Base-by-base conservation (phyloP, 163 green algal genomes). In the Scenedesmus sp. region DNA sequence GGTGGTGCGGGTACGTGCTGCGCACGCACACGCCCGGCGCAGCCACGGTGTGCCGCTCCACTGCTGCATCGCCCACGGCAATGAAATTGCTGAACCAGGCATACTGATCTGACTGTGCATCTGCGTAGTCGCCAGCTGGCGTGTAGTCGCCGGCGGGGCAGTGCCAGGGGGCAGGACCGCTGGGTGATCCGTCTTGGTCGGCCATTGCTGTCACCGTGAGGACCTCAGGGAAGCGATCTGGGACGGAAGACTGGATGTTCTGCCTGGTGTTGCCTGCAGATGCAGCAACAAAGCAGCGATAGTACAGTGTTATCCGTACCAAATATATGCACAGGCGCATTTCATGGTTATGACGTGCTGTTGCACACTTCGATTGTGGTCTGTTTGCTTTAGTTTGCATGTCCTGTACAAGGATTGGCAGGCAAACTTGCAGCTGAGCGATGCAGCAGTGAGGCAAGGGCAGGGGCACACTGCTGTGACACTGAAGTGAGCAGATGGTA, bases 41-140 rank as follows among this genome's bases (percentile, higher is more conserved):
- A 37, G 65, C 65, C 65, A 76, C 65, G 16, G 30, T 37, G 7
- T 76, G 65, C 30, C 30, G 1, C 65, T 76, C 65, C 65, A 18
- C 65, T 76, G 65, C 65, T 2, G 30, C 24, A 40, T 76, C 65
- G 2, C 65, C 65, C 18, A 18, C 30, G 16, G 65, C 65, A 37
- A 76, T 7, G 18, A 76, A 76, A 30, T 76, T 76, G 65, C 65
- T 76, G 65, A 76, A 76, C 65, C 65, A 76, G 30, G 65, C 65
- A 18, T 76, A 76, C 26, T 76, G 65, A 18, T 76, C 65, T 40
- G 30, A 76, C 30, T 16, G 16, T 1, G 65, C 4, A 76, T 76
- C 18, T 37, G 65, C 18, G 65, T 76, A 76, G 26, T 40, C 20
- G 1, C 65, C 65, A 7, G 26, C 65, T 76, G 65, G 65, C 26